A percentile compares a stretch with the other conserved stretches of the same genome.
Conservation (phyloP, 2,329 filamentous ascomycete genomes). For the Pseudogymnoascus sp. region DNA sequence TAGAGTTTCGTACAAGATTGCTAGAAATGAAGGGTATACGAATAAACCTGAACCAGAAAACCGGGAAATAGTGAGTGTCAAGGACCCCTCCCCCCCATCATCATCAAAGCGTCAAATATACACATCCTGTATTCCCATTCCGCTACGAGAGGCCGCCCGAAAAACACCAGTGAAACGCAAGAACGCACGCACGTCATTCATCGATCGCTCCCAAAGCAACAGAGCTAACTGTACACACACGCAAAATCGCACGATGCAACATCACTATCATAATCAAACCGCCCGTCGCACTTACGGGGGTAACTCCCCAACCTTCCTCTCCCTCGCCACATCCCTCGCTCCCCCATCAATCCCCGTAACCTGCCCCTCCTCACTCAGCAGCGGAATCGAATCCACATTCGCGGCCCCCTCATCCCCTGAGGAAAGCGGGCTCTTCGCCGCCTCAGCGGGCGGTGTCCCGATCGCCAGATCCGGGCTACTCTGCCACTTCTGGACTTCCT, state of each 20-base stretch:
- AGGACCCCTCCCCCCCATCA: not conserved
- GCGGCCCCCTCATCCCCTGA: not conserved
- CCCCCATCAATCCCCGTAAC: constrained; percentile 41
- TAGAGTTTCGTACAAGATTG: not conserved
- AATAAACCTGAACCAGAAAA: not conserved
- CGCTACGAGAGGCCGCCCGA: not conserved
- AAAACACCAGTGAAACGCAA: not conserved
- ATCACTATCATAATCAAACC: not conserved
- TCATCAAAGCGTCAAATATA: not conserved
- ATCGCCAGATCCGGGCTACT: constrained; percentile 45
- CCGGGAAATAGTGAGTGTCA: not conserved
- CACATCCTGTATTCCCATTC: not conserved
- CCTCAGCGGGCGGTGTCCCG: constrained; percentile 31
- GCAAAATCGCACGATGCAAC: not conserved
- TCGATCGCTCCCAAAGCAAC: not conserved
- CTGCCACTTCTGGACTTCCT: constrained; percentile 87
- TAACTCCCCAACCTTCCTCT: constrained; percentile 35
- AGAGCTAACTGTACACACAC: not conserved
- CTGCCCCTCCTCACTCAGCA: constrained; percentile 42
- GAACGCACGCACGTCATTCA: not conserved
- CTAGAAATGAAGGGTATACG: constrained; percentile 9
- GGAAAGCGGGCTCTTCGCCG: constrained; percentile 29
- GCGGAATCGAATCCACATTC: constrained; percentile 49
- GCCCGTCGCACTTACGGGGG: not conserved
- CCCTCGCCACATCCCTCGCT: constrained; percentile 42